Evolutionary conservation across 176 grass and related monocot species (phyloP), one percentile per base, ranked within the genome.

Genomic region (Bonia amplexicaulis): DNA sequence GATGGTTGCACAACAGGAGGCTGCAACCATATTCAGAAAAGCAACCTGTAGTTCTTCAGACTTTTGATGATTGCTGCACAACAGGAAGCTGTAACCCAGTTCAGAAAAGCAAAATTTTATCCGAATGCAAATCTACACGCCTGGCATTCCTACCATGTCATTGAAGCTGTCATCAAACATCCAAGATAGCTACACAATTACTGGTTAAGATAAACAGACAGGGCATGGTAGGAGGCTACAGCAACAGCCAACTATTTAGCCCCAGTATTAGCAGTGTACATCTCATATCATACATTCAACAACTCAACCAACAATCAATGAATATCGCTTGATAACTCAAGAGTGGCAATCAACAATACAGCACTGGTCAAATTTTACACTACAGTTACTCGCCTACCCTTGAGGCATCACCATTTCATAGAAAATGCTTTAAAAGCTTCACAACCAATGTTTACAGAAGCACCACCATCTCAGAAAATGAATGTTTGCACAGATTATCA

Each of bases 321-420:
- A 39, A 27, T 25, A 13, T 73, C 61, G 55, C 15, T 71, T 72
- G 65, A n/a, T 57, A 64, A 78, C 70, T 13, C 41, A 80, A 46
- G 12, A 58, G 15, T 16, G 12, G 26, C 48, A 79, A 73, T 33
- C 12, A 77, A 62, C 27, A 71, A 11, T 47, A 74, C 61, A 74
- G 2, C 59, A 44, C 49, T 51, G 42, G 41, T 68, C 29, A 67
- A 44, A 65, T 58, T 79, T 78, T 25, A 76, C 73, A 16, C 47
- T 73, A 58, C 40, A 26, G 20, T 37, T 49, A 73, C 27, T 78
- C 66, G 69, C 48, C 85, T 25, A 81, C 45, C 60, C 47, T 84
- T 26, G 61, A 85, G 77, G 58, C 22, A 51, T 78, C 48, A 73
- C 10, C 7, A 76, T 41, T 33, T 29, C 33, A 75, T 22, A 83